phyloP scores from a whole-genome alignment of 495 filamentous ascomycete species.

The Aspergillus egyptiacus region DNA sequence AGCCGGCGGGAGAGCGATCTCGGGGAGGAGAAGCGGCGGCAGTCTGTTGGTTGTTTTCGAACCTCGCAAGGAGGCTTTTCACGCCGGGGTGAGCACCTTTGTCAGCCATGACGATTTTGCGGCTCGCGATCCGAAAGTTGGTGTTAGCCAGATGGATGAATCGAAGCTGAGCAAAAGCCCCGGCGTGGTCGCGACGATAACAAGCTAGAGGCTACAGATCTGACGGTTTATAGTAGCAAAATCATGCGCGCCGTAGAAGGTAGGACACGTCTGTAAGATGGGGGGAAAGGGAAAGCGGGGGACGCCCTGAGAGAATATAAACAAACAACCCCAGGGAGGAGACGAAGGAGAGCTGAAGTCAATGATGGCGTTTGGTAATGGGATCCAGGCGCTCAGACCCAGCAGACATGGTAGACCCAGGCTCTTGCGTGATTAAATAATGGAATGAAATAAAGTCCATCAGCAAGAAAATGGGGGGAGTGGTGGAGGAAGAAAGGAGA shows the following conservation, averaged over 20 bases:
- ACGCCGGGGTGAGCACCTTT: constrained; percentile 49
- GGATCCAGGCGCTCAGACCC: constrained; percentile 3
- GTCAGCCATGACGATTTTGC: constrained; percentile 38
- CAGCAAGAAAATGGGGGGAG: neutral
- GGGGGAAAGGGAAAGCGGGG: constrained; percentile 1
- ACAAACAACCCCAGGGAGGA: neutral
- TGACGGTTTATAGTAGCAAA: neutral
- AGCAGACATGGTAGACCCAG: constrained; percentile 8
- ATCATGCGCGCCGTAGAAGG: neutral
- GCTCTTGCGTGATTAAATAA: constrained; percentile 2
- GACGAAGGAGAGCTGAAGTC: constrained; percentile 2
- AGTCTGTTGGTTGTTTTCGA: constrained; percentile 61
- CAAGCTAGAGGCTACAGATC: neutral
- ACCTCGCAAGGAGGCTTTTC: constrained; percentile 78
- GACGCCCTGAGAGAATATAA: constrained; percentile 11
- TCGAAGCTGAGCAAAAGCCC: neutral
- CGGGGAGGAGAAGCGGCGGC: constrained; percentile 59
- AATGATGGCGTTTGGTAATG: constrained; percentile 3
- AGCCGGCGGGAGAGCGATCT: constrained; percentile 62
- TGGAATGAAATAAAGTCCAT: constrained; percentile 2
- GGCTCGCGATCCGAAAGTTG: neutral
- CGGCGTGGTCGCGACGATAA: neutral
- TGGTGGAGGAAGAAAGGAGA: constrained; percentile 12
- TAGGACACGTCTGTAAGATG: constrained; percentile 9
- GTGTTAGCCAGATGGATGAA: neutral